phyloP scores from a whole-genome alignment of 2,329 filamentous ascomycete genomes.

The Knufia petricola region DNA sequence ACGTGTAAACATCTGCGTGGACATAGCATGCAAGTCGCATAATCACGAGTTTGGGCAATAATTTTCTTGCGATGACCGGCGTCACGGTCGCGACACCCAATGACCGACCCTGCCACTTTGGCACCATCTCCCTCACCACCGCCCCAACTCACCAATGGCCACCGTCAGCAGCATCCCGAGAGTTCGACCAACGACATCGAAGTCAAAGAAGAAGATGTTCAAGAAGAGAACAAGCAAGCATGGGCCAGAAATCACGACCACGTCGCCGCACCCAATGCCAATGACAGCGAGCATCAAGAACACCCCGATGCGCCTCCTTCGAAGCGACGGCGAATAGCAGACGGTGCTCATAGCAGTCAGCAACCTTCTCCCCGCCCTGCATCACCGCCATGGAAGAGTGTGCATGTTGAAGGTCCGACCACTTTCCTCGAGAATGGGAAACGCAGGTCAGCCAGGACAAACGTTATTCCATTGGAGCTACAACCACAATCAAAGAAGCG shows the following conservation, averaged over 20 bases:
- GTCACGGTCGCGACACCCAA: conserved; percentile 17
- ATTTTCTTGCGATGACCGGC: conserved; percentile 23
- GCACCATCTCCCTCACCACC: conserved; percentile 9
- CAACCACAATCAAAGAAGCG: conserved; percentile 40
- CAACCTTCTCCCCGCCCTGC: conserved; percentile 33
- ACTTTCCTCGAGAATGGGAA: conserved; percentile 60
- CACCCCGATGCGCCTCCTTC: conserved; percentile 33
- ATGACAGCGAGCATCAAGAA: conserved; percentile 15
- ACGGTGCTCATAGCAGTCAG: conserved; percentile 25
- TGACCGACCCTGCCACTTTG: conserved; percentile 19
- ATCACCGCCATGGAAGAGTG: conserved; percentile 90
- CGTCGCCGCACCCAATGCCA: background rate
- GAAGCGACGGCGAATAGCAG: conserved; percentile 38
- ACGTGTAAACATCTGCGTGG: background rate
- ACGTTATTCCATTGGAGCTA: conserved; percentile 38
- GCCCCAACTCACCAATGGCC: conserved; percentile 14
- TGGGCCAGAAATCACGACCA: background rate
- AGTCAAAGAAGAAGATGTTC: conserved; percentile 11
- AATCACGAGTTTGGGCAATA: conserved; percentile 11
- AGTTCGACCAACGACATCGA: conserved; percentile 12
- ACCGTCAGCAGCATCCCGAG: conserved; percentile 21
- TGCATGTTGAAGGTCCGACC: conserved; percentile 75
- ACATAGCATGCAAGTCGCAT: conserved; percentile 10
- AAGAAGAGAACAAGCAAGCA: conserved; percentile 10
- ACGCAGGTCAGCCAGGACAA: conserved; percentile 52